Base-by-base conservation (phyloP, 2,329 filamentous ascomycete species). In the Diaporthe humulicola region DNA sequence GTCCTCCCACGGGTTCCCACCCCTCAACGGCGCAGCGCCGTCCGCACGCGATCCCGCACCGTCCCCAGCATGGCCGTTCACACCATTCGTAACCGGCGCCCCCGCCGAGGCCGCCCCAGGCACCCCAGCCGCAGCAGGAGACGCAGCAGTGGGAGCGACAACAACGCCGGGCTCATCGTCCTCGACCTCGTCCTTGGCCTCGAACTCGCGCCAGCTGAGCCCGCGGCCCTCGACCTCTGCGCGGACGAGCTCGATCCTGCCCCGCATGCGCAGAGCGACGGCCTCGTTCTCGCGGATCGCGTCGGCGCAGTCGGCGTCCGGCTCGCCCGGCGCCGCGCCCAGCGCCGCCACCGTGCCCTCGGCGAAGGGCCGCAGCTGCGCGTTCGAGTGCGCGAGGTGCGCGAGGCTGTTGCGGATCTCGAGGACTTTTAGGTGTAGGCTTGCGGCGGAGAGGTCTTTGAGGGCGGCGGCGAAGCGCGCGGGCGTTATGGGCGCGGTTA, bases 381-480 rank as follows among this genome's bases (percentile, higher is more conserved):
- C 88, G 85, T 95, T 96, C 77, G 92, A 94, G 82, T 92, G 91
- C 79, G 92, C 89, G 36, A 96, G 91, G 83, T 96, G 93, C 33
- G 89, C 88, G 81, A 95, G 92, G 79, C 88, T 91, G 88, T 95
- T 95, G 81, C 90, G 91, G 76, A 96, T 88, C 83, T 96, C 94
- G 81, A 93, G 90, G 75, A 93, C 90, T 84, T 95, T 95, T 83
- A 93, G 88, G 84, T 93, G 92, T 9, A 96, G 91, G 74, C 89
- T 89, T 76, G 89, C 88, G 77, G 92, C 82, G 54, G 93, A 90
- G 73, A 96, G 91, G 75, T 92, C 90, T 77, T 88, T 86, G 78
- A 96, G 88, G 33, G 94, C 94, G 76, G 87, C 86, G 80, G 92
- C 90, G 85, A 94, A 95, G 81, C 89, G 89, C 25, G 86, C 82